Evolutionary conservation across 495 filamentous ascomycete genomes (phyloP).

Genomic region (Daldinia caldariorum): DNA sequence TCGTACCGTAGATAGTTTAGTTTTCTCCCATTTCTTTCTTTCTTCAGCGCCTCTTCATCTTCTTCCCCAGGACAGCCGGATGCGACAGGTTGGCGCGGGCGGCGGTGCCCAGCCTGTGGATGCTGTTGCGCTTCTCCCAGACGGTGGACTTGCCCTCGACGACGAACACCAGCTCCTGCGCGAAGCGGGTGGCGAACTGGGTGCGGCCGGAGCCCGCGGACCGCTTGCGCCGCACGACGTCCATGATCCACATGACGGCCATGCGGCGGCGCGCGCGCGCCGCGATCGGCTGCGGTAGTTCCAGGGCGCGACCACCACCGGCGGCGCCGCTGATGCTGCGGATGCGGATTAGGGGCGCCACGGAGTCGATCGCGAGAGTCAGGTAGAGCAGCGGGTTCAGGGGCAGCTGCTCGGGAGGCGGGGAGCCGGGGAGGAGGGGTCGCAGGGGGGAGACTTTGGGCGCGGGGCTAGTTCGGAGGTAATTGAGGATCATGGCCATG

Average conservation of each 20-base stretch:
- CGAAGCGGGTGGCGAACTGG: slow-evolving; percentile 78
- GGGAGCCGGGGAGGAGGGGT: slow-evolving; percentile 76
- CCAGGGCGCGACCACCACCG: slow-evolving; percentile 82
- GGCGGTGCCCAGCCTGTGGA: slow-evolving; percentile 79
- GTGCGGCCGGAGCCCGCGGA: slow-evolving; percentile 69
- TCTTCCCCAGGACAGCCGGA: slow-evolving; percentile 20
- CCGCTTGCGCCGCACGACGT: slow-evolving; percentile 75
- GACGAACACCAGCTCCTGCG: slow-evolving; percentile 85
- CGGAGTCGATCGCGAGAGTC: slow-evolving; percentile 90
- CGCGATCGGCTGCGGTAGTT: slow-evolving; percentile 80
- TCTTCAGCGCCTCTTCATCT: not conserved
- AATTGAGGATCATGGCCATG: slow-evolving; percentile 83
- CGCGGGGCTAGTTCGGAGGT: slow-evolving; percentile 83
- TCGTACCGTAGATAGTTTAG: too few relatives aligned
- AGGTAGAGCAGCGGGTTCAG: slow-evolving; percentile 82
- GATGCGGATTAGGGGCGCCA: slow-evolving; percentile 88
- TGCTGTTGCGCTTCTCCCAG: slow-evolving; percentile 78
- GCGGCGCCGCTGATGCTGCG: slow-evolving; percentile 77
- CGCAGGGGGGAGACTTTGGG: slow-evolving; percentile 73
- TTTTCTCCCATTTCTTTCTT: too few relatives aligned
- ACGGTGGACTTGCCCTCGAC: slow-evolving; percentile 84
- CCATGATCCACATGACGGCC: slow-evolving; percentile 89
- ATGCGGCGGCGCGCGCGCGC: slow-evolving; percentile 77
- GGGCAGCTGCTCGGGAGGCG: slow-evolving; percentile 76
- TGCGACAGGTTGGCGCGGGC: slow-evolving; percentile 74